Conservation (phyloP, 2,329 filamentous ascomycete species). For the Fusarium chaquense region DNA sequence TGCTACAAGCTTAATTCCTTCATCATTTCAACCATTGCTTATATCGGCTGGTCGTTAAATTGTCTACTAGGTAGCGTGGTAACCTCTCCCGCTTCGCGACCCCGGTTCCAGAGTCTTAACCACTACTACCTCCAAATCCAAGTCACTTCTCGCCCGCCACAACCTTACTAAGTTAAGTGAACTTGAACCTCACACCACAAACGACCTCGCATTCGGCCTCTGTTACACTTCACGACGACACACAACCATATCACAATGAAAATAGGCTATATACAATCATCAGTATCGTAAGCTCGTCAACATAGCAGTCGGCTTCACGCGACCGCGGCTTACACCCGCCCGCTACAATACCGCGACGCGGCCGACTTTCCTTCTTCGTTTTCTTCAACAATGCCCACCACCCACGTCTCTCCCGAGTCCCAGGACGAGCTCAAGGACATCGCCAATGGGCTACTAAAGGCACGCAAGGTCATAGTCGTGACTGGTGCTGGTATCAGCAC, state of each 20-base stretch:
- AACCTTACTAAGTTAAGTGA: conserved; percentile 33
- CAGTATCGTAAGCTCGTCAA: conserved; percentile 25
- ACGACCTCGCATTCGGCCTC: not conserved
- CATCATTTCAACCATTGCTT: conserved; percentile 1
- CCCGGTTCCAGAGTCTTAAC: conserved; percentile 21
- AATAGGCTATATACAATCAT: conserved; percentile 10
- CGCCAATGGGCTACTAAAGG: conserved; percentile 72
- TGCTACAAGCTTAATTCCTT: not conserved
- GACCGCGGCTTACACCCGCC: conserved; percentile 35
- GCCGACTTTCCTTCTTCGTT: conserved; percentile 34
- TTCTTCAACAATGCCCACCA: conserved; percentile 65
- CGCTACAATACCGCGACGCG: conserved; percentile 44
- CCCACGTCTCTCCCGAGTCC: conserved; percentile 65
- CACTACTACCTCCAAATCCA: conserved; percentile 18
- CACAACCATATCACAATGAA: conserved; percentile 37
- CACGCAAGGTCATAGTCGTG: conserved; percentile 76
- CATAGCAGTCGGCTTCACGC: conserved; percentile 35
- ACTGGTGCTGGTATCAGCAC: conserved; percentile 81
- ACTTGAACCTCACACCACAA: conserved; percentile 39
- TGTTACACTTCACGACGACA: conserved; percentile 1
- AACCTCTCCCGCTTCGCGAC: conserved; percentile 38
- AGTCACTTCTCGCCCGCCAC: conserved; percentile 22
- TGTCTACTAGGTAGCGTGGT: conserved; percentile 19
- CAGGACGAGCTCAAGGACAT: conserved; percentile 71
- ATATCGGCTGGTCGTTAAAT: not conserved